Base-by-base conservation (phyloP, 176 grass and related monocot genomes). In the Oryza glumipatula region DNA sequence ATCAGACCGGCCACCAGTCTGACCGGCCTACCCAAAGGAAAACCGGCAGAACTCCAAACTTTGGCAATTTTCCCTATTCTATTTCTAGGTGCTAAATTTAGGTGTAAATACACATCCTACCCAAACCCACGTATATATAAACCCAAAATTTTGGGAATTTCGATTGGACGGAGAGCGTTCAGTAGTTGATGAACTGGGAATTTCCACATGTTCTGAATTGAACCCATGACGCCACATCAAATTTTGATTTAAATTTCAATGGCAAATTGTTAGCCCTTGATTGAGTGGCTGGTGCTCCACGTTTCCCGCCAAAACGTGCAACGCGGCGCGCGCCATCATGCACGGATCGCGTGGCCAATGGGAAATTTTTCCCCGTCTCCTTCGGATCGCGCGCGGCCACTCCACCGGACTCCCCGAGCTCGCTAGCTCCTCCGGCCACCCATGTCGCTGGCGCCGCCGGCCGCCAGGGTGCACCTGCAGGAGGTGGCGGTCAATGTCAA, bases 261-360 rank as follows among this genome's bases (percentile, higher is more conserved):
- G 54, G 17, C 54, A 58, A 58, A 58, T 58, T n/a, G 17, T 7
- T 58, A 58, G 19, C 54, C 54, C 54, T 58, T 58, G 6, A 58
- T 58, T 58, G 0, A 73, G 43, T 75, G 65, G n/a, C 7, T 30
- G 85, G 89, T 47, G 52, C 45, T 77, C 78, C 90, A 82, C 51
- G 38, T 69, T 85, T 88, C 83, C 75, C 86, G 82, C 68, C 44
- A 38, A 38, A 76, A 47, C 21, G 32, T 63, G 65, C 41, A 26
- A 11, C 30, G 47, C 39, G 49, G 52, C 65, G 52, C 65, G 21
- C 49, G 11, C 71, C 78, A 86, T 81, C 52, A 66, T 76, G 82
- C 82, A 72, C 14, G 70, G 63, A 16, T 17, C 12, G 44, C 76
- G 3, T 24, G 68, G 75, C 77, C 4, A 89, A 85, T 52, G 82